Percentiles rank a stretch among this genome's conserved stretches.
These are phyloP conservation scores for Cyberlindnera maritima DNA, from an alignment of 805 yeast species.

Conservation along the genomic window DNA sequence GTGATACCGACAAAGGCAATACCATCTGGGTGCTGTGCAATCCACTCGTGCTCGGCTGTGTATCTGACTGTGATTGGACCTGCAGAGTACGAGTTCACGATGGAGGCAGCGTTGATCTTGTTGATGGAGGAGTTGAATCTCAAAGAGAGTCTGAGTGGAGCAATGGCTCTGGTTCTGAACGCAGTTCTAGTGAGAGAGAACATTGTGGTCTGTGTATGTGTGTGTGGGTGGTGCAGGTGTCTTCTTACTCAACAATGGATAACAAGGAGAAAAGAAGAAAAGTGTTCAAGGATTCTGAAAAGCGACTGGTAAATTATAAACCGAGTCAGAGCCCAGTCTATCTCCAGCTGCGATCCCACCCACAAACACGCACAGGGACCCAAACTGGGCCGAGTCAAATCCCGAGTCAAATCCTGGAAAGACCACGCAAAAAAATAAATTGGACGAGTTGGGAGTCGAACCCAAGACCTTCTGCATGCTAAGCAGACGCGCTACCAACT, in stretches of 20 bases:
- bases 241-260: neutral
- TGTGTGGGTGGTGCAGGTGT: no score
- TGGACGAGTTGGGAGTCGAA: conserved; percentile 78
- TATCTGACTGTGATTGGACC: conserved; percentile 46
- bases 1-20: conserved; percentile 91
- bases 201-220: conserved; percentile 5
- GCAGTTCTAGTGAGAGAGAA: conserved; percentile 18
- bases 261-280: neutral
- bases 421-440: conserved; percentile 15
- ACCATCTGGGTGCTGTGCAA: conserved; percentile 81
- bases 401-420: conserved; percentile 1
- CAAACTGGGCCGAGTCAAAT: neutral
- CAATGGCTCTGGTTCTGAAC: conserved; percentile 12
- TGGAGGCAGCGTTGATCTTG: conserved; percentile 22
- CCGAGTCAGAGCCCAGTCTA: neutral
- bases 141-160: conserved; percentile 22
- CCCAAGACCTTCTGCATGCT: conserved; percentile 80
- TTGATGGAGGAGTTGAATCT: conserved; percentile 25
- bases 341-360: neutral
- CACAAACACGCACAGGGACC: neutral
- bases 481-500: conserved; percentile 82
- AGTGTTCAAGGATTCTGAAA: neutral
- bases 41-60: conserved; percentile 94
- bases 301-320: neutral
- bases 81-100: conserved; percentile 23